Evolutionary conservation across 768 basidiomycete genomes (phyloP), one percentile per base, ranked within the genome.

Genomic region (Panellus pusillus): DNA sequence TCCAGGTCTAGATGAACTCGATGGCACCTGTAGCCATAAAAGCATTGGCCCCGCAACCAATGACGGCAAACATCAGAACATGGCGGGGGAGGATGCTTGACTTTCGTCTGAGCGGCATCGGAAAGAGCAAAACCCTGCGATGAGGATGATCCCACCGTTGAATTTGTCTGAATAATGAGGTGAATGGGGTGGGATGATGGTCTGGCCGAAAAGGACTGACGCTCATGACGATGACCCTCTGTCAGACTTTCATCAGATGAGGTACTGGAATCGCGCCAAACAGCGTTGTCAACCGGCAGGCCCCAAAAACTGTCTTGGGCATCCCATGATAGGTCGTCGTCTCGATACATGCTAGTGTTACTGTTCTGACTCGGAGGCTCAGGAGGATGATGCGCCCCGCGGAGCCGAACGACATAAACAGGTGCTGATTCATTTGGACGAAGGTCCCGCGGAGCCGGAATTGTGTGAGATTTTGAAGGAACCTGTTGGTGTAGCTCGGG

Each of bases 1-100:
- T 63, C 47, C n/a, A 69, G 51, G 53, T 71, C 64, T 6, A 44
- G 27, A 41, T 71, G 70, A 2, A 62, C 55, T 41, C 49, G 68
- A 19, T 48, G 28, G 39, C 70, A 71, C 8, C 44, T 29, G 47
- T 66, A 69, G 1, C 65, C 66, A 1, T 35, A 24, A 0, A 9
- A 4, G 49, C 70, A 71, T 8, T 52, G 15, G 61, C 70, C 51
- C 47, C 65, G 65, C 58, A 76, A 63, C 73, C 73, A 71, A 55
- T 61, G 53, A 54, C 58, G 49, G 57, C 74, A 69, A 44, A 54
- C 53, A 44, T 65, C 59, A 1, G 45, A n/a, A 40, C 36, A 55
- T 12, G 14, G 62, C 0, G 66, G 68, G 9, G 46, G 62, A 11
- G 61, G 57, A 53, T 55, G 62, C 37, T 44, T 57, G 20, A 38